These are phyloP conservation scores for Trapa bicornis DNA, from an alignment of 345 rosid species.

Conservation along the genomic window DNA sequence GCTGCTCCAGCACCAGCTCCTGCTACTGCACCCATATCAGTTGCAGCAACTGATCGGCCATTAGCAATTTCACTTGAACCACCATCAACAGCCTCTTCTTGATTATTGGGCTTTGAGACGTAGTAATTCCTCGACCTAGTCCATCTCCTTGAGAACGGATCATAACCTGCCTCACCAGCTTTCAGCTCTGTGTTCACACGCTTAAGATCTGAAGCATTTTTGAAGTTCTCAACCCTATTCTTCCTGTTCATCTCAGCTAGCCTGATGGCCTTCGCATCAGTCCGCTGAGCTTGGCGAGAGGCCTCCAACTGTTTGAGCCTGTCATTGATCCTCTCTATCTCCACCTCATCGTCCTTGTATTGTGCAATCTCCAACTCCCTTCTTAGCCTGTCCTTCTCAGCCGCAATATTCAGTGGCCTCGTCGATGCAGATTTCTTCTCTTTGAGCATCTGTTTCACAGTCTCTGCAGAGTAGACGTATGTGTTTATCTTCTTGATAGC, in stretches of 20 bases:
- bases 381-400: slow-evolving; percentile 89
- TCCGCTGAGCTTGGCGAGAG: slow-evolving; percentile 48
- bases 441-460: slow-evolving; percentile 95
- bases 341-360: slow-evolving; percentile 59
- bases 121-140: slow-evolving; percentile 90
- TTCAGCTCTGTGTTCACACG: slow-evolving; percentile 45
- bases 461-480: slow-evolving; percentile 82
- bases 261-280: slow-evolving; percentile 63
- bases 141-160: slow-evolving; percentile 99
- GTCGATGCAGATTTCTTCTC: slow-evolving; percentile 81
- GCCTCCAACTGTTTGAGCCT: slow-evolving; percentile 78
- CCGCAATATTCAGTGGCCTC: slow-evolving; percentile 87
- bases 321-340: slow-evolving; percentile 57
- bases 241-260: slow-evolving; percentile 94
- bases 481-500: slow-evolving; percentile 55
- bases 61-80: slow-evolving; percentile 23
- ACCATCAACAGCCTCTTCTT: slow-evolving; percentile 14
- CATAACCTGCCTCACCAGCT: slow-evolving; percentile 94
- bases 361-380: slow-evolving; percentile 70
- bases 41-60: slow-evolving; percentile 15
- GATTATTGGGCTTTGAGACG: slow-evolving; percentile 25
- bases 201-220: slow-evolving; percentile 73
- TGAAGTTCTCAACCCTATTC: slow-evolving; percentile 92
- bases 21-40: not conserved
- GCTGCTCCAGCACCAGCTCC: slow-evolving; percentile 7